These are phyloP conservation scores for Euphorbia lathyris DNA, from an alignment of 345 rosid genomes.

Conservation along the genomic window DNA sequence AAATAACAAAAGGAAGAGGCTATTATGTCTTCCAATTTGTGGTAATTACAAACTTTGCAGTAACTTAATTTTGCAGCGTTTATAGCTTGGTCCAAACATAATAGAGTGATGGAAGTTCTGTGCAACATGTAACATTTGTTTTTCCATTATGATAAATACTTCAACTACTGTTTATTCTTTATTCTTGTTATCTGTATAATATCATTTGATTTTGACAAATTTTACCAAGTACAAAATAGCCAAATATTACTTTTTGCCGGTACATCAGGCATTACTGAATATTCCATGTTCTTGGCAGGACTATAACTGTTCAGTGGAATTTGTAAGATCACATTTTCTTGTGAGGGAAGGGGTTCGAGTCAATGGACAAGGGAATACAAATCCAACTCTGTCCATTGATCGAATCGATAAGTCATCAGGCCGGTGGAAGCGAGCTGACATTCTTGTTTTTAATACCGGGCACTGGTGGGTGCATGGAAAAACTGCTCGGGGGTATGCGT, in stretches of 20 bases:
- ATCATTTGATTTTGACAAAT: neutral
- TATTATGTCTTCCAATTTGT: conserved; percentile 64
- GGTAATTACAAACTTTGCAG: conserved; percentile 38
- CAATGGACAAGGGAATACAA: conserved; percentile 67
- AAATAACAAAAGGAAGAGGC: conserved; percentile 87
- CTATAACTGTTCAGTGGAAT: conserved; percentile 75
- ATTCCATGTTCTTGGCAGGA: conserved; percentile 48
- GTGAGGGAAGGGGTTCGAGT: conserved; percentile 80
- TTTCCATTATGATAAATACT: neutral
- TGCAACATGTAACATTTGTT: neutral
- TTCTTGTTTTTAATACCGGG: conserved; percentile 87
- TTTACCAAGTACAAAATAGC: too few relatives aligned
- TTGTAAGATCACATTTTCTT: conserved; percentile 95
- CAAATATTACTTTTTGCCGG: neutral
- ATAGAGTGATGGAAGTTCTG: neutral
- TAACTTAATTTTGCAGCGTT: conserved; percentile 15
- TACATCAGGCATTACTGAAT: conserved; percentile 3
- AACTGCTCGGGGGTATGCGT: conserved; percentile 79
- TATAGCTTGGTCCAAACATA: neutral
- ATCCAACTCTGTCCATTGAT: conserved; percentile 80
- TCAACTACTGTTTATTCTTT: too few relatives aligned
- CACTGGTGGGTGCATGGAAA: conserved; percentile 99
- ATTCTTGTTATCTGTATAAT: neutral
- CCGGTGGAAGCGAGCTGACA: conserved; percentile 78
- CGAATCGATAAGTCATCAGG: conserved; percentile 65